These are phyloP conservation scores for Neurospora intermedia DNA, from an alignment of 495 filamentous ascomycete genomes.

Conservation along the genomic window DNA sequence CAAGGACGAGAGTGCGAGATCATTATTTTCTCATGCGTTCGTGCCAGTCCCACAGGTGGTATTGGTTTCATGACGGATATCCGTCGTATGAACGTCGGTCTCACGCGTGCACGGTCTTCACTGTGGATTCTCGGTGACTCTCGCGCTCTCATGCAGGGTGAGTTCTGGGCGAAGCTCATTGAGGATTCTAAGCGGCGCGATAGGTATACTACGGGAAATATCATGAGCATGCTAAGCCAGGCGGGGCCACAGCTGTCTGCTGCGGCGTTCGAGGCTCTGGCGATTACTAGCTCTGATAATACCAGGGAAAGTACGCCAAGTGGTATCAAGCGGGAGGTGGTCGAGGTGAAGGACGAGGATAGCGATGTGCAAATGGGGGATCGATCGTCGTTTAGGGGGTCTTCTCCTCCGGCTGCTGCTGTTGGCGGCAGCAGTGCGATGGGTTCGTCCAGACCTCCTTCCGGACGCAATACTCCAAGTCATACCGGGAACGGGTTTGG, in stretches of 20 bases:
- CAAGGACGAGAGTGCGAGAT: constrained; percentile 94
- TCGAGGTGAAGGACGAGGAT: neutral
- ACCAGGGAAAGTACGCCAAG: neutral
- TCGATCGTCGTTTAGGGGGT: neutral
- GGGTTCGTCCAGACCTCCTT: neutral
- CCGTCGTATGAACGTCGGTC: constrained; percentile 97
- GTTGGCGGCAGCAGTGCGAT: neutral
- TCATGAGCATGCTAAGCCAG: constrained; percentile 32
- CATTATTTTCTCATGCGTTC: constrained; percentile 97
- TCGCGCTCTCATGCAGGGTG: constrained; percentile 67
- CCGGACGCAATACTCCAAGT: neutral
- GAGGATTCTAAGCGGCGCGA: constrained; percentile 63
- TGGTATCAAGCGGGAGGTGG: neutral
- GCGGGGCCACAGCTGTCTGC: constrained; percentile 16
- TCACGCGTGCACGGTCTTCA: constrained; percentile 91
- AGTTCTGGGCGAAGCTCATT: constrained; percentile 82
- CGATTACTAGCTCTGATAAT: neutral
- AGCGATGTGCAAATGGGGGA: constrained; percentile 22
- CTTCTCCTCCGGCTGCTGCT: neutral
- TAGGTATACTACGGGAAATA: constrained; percentile 65
- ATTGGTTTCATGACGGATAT: constrained; percentile 98
- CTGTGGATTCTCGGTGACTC: constrained; percentile 94
- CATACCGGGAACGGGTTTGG: neutral
- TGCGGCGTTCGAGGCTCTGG: constrained; percentile 7
- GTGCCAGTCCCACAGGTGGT: constrained; percentile 74